Evolutionary conservation across 805 yeast genomes (phyloP).

Genomic region (Candida piceae): DNA sequence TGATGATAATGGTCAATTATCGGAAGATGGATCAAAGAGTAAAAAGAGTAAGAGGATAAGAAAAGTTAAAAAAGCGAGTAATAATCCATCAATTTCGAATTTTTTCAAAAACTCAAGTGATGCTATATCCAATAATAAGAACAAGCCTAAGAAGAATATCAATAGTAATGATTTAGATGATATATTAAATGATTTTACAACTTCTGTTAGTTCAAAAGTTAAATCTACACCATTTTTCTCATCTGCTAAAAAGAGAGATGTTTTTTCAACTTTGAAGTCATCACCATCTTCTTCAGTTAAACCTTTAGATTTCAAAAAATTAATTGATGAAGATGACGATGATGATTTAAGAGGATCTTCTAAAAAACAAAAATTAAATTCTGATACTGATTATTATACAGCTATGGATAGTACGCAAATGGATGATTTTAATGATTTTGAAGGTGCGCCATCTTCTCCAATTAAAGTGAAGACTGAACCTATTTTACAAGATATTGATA

Average conservation of each 20-base stretch:
- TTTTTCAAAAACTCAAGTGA: conserved; percentile 41
- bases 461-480: conserved; percentile 9
- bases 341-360: conserved; percentile 12
- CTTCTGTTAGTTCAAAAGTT: conserved; percentile 17
- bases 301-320: conserved; percentile 16
- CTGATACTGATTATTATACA: conserved; percentile 22
- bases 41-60: conserved; percentile 23
- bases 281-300: conserved; percentile 16
- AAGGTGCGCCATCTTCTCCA: conserved; percentile 31
- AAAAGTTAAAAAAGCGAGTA: conserved; percentile 32
- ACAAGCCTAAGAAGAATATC: conserved; percentile 33
- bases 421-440: conserved; percentile 13
- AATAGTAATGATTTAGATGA: conserved; percentile 56
- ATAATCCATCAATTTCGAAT: conserved; percentile 33
- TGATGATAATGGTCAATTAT: conserved; percentile 24
- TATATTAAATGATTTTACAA: conserved; percentile 53
- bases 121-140: conserved; percentile 5
- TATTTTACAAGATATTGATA: conserved; percentile 5
- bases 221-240: conserved; percentile 20
- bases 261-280: conserved; percentile 26
- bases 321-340: conserved; percentile 15
- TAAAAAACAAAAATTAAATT: conserved; percentile 21
- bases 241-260: conserved; percentile 16
- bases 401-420: conserved; percentile 13
- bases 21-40: conserved; percentile 17